These are phyloP conservation scores for Abrus pulchellus DNA, from an alignment of 306 rosid genomes.

Conservation along the genomic window DNA sequence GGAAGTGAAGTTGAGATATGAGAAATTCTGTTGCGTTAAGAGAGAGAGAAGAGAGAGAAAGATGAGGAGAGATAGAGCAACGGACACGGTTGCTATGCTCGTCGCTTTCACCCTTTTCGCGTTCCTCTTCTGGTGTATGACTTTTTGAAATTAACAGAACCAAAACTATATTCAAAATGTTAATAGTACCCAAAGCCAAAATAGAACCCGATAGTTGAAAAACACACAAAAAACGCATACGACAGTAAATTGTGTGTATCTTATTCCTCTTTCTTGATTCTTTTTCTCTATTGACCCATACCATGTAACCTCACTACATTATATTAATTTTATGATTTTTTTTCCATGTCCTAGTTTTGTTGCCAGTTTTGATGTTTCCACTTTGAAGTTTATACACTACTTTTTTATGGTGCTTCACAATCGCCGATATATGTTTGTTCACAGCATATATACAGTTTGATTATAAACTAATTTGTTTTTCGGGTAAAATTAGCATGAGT, in stretches of 20 bases:
- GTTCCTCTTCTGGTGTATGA: slow-evolving; percentile 53
- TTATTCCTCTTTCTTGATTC: slow-evolving; percentile 11
- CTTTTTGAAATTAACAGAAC: not conserved
- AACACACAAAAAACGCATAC: not conserved
- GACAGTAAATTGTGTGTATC: not conserved
- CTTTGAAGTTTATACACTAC: not conserved
- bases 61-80: slow-evolving; percentile 57
- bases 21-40: slow-evolving; percentile 53
- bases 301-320: not conserved
- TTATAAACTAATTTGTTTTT: not conserved
- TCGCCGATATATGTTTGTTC: not conserved
- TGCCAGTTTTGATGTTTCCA: not conserved
- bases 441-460: not conserved
- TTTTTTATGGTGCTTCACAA: too few species aligned
- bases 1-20: slow-evolving; percentile 56
- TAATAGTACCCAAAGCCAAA: not conserved
- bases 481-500: too few species aligned
- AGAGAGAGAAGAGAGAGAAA: slow-evolving; percentile 55
- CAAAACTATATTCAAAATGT: not conserved
- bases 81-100: slow-evolving; percentile 61
- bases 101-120: slow-evolving; percentile 55
- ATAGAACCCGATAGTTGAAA: not conserved
- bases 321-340: not conserved
- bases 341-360: not conserved
- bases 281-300: slow-evolving; percentile 21